Base-by-base conservation (phyloP, 805 yeast genomes). In the Ogataea allantospora region DNA sequence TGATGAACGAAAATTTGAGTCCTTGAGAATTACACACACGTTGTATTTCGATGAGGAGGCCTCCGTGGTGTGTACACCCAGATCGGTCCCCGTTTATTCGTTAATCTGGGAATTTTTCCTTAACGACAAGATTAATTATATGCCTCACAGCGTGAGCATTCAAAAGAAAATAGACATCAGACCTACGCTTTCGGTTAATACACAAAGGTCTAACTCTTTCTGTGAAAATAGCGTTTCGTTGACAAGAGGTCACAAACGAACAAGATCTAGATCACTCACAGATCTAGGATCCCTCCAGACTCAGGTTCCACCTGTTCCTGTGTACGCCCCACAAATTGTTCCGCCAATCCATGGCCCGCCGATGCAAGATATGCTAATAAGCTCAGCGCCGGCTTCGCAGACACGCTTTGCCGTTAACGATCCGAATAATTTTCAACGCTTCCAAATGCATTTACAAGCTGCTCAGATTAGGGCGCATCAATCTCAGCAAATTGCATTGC, bases 231-330 rank as follows among this genome's bases (percentile, higher is more conserved):
- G 14, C 3, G 14, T 10, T n/a, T 11, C 16, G 5, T 23, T 17
- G 4, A 18, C 43, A 9, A 49, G 55, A 33, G 62, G 60, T 7
- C 67, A 62, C 36, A 62, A 62, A 35, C 48, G 67, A 28, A 58
- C 65, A 7, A 51, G 67, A 40, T 62, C 67, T 5, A 48, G 64
- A 27, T 62, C 67, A 11, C 44, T 61, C 28, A 58, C 60, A 17
- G 62, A 60, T 27, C 47, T 61, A 30, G 58, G 52, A 30, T 38
- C 34, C 5, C 35, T 55, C 18, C 52, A 47, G 14, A 34, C 30
- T 8, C 32, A 29, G 33, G n/a, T n/a, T n/a, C 41, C 18, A 8
- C 33, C 33, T 9, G 26, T 34, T 14, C 35, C 32, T 2, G 11
- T 19, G 16, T 34, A 17, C 34, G 16, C 19, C 19, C 35, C 34